Percentiles rank a stretch among this genome's conserved stretches.
Evolutionary conservation across 345 rosid species (phyloP).

Genomic region (Bretschneidera sinensis): DNA sequence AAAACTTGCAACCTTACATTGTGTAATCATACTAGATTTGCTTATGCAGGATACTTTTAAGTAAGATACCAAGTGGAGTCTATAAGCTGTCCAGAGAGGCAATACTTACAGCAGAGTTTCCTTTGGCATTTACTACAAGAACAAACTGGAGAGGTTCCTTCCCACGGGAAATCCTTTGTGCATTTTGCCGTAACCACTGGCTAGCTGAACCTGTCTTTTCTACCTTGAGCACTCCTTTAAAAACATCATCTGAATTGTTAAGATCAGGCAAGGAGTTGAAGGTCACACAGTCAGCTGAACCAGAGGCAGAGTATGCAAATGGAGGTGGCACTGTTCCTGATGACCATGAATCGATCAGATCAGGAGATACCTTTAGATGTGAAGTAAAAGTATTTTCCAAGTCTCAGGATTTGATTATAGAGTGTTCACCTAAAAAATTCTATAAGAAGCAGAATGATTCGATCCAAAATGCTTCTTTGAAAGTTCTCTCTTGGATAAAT

Average conservation of each 20-base stretch:
- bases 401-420: conserved; percentile 54
- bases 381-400: conserved; percentile 65
- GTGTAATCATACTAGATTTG: conserved; percentile 10
- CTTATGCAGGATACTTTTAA: conserved; percentile 51
- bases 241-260: conserved; percentile 37
- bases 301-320: conserved; percentile 24
- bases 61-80: conserved; percentile 72
- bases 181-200: conserved; percentile 81
- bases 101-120: conserved; percentile 63
- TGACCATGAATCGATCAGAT: conserved; percentile 23
- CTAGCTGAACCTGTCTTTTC: conserved; percentile 73
- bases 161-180: conserved; percentile 69
- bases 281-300: conserved; percentile 28
- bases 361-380: conserved; percentile 47
- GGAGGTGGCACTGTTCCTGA: conserved; percentile 24
- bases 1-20: conserved; percentile 1
- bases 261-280: conserved; percentile 53
- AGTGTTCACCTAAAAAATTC: conserved; percentile 51
- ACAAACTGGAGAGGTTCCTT: conserved; percentile 81
- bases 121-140: conserved; percentile 56
- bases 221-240: conserved; percentile 28
- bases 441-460: conserved; percentile 71
- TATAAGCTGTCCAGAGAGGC: conserved; percentile 83
- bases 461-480: conserved; percentile 66
- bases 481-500: conserved; percentile 70